Base-by-base conservation (phyloP, 306 rosid species). In the Cucurbita maxima region DNA sequence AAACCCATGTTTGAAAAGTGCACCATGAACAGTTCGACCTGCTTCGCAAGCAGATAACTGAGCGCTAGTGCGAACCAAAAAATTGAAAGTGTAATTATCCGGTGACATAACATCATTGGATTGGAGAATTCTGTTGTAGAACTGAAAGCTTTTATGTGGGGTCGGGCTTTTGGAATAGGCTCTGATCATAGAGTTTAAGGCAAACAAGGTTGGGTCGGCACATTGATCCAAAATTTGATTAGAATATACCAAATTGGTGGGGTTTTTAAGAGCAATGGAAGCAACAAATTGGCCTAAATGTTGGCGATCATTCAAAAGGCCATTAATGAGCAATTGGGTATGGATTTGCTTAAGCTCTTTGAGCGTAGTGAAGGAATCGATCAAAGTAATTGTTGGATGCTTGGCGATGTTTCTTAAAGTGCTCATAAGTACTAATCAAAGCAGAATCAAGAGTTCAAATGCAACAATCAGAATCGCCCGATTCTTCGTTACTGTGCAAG, bases 151-250 rank as follows among this genome's bases (percentile, higher is more conserved):
- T 73, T 64, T 74, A 9, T 56, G 68, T 7, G 93, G 96, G 5
- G 79, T 71, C 58, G 87, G 45, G 81, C 83, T 78, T 44, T 79
- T 90, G 73, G 89, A 90, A 47, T 77, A 81, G 52, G 87, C 88
- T 67, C 43, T 40, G 80, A 88, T 88, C 83, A 88, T 76, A 79
- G 91, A 84, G 84, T 90, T 88, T 78, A 90, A 67, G 53, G 89
- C 10, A 48, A 84, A 84, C 78, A 85, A 80, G 25, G 80, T 80
- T 51, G 88, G 88, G 76, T 43, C 22, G 36, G 73, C 8, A 48
- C 76, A 76, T 41, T 76, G 82, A 78, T 62, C 62, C 8, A 88
- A 75, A 10, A 79, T 63, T 20, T 58, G 67, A 44, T 52, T 57
- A 57, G 85, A 77, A 52, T 83, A 81, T 11, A 22, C 25, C 8